Evolutionary conservation across 805 yeast species (phyloP).

Genomic region (Saturnispora serradocipensis): DNA sequence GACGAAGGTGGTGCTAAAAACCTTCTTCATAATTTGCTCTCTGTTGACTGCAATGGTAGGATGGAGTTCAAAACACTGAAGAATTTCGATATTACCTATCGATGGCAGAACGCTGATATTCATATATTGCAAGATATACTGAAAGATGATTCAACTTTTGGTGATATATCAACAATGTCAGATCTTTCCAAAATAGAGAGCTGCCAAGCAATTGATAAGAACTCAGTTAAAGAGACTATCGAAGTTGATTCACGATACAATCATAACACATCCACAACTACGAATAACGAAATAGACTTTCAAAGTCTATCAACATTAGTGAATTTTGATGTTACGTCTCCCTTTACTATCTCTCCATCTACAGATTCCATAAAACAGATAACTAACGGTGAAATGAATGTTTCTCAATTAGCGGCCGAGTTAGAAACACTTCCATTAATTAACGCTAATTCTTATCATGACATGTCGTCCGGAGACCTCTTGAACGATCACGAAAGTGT

Average conservation of each 20-base stretch:
- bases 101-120: background rate
- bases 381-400: conserved; percentile 21
- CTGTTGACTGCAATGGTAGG: conserved; percentile 36
- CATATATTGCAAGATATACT: background rate
- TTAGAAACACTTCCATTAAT: conserved; percentile 3
- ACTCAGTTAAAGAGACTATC: background rate
- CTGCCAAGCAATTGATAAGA: background rate
- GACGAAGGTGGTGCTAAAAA: conserved; percentile 59
- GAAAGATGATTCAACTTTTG: conserved; percentile 2
- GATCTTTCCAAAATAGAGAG: background rate
- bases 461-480: background rate
- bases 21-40: conserved; percentile 40
- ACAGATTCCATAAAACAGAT: conserved; percentile 43
- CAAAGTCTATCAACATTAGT: background rate
- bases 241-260: background rate
- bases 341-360: conserved; percentile 58
- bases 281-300: background rate
- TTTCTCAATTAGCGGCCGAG: conserved; percentile 12
- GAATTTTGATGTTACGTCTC: conserved; percentile 16
- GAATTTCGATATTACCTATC: conserved; percentile 14
- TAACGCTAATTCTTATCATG: conserved; percentile 5
- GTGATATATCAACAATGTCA: background rate
- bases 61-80: conserved; percentile 41
- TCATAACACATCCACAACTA: background rate
- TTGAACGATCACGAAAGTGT: conserved; percentile 12